Conservation (phyloP, 2,329 filamentous ascomycete species). For the Sporothrix euskadiensis region DNA sequence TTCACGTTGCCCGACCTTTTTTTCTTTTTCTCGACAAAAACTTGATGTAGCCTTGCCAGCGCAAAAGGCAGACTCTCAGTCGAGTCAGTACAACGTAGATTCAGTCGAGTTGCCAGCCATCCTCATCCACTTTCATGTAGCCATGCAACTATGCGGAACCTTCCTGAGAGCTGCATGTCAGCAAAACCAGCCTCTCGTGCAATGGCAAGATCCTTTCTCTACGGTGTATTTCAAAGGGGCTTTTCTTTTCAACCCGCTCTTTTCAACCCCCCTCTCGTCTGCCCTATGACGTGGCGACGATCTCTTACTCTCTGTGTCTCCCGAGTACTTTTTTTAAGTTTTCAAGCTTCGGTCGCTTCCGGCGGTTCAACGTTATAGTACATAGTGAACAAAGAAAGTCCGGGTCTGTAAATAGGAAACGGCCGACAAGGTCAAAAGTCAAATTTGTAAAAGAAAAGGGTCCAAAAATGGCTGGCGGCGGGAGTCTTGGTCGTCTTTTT, state of each 20-base stretch:
- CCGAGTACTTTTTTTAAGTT: not conserved
- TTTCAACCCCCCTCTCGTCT: not conserved
- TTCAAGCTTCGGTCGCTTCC: not conserved
- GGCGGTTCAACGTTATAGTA: not conserved
- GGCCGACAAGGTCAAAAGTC: not conserved
- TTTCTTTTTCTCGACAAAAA: not conserved
- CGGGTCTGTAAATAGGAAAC: not conserved
- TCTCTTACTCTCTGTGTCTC: not conserved
- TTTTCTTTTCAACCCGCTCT: not conserved
- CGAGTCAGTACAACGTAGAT: too few relatives aligned
- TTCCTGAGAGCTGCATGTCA: not conserved
- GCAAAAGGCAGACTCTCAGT: not conserved
- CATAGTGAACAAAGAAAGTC: not conserved
- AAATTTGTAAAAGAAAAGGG: not conserved
- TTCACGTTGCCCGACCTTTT: not conserved
- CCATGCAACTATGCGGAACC: not conserved
- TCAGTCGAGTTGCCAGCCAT: not conserved
- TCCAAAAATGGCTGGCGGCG: not conserved
- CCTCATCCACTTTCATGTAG: not conserved
- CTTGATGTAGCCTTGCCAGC: not conserved
- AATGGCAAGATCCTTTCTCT: not conserved
- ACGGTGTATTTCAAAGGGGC: not conserved
- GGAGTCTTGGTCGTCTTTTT: not conserved
- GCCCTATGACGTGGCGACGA: conserved; percentile 1
- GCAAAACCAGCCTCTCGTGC: not conserved